These are phyloP conservation scores for Scortechinia acanthostroma DNA, from an alignment of 2,329 filamentous ascomycete genomes.

Conservation along the genomic window DNA sequence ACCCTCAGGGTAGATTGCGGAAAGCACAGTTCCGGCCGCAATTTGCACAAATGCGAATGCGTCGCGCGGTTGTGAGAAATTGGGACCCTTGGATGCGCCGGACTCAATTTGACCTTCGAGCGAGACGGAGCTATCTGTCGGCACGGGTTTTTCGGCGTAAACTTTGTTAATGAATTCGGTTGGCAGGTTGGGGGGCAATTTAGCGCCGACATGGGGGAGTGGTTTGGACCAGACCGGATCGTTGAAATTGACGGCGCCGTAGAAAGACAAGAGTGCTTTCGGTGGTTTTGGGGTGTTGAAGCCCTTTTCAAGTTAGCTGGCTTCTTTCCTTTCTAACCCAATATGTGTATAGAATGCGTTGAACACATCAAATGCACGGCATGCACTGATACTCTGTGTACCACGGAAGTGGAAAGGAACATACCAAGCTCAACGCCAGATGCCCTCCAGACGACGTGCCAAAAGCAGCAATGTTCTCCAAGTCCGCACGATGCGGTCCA, in stretches of 20 bases:
- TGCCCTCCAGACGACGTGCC: constrained; percentile 26
- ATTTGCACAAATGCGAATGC: constrained; percentile 31
- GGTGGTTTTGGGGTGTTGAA: constrained; percentile 22
- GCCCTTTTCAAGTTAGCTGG: constrained; percentile 14
- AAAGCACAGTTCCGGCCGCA: constrained; percentile 24
- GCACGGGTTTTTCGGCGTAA: constrained; percentile 23
- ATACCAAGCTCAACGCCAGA: constrained; percentile 22
- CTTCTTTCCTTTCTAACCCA: not conserved
- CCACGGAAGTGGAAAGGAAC: constrained; percentile 6
- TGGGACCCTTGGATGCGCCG: constrained; percentile 13
- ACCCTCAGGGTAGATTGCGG: constrained; percentile 14
- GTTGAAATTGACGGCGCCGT: constrained; percentile 28
- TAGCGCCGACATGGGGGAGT: constrained; percentile 17
- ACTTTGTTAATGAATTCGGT: constrained; percentile 20
- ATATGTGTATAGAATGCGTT: no score
- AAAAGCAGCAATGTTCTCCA: constrained; percentile 20
- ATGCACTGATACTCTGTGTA: no score
- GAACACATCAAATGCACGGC: no score
- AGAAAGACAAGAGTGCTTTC: constrained; percentile 28
- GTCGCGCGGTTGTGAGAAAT: constrained; percentile 23
- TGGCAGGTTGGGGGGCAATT: constrained; percentile 15
- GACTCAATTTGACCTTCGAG: constrained; percentile 24
- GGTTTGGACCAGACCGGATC: constrained; percentile 23
- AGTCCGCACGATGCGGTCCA: constrained; percentile 11
- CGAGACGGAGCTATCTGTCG: constrained; percentile 25